Conservation (phyloP, 129 eudicot genomes). For the Helichrysum umbraculigerum region DNA sequence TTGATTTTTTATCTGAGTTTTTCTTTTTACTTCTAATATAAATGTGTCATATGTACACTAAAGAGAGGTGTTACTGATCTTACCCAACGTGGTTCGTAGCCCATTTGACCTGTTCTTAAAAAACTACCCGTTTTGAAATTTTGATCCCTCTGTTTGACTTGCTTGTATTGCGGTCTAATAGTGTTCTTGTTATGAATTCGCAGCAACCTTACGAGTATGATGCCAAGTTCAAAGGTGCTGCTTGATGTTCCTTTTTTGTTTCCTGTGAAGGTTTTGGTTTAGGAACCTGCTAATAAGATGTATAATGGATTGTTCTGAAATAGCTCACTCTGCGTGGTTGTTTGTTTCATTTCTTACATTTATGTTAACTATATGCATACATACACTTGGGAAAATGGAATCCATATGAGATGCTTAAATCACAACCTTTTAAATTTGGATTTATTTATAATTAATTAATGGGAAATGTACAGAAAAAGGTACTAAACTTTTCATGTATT, state of each 20-base stretch:
- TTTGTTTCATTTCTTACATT: neutral
- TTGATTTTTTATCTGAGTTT: too few relatives aligned
- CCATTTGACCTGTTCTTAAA: too few relatives aligned
- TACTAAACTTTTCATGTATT: too few relatives aligned
- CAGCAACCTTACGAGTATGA: slow-evolving; percentile 93
- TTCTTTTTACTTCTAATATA: too few relatives aligned
- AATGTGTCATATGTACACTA: too few relatives aligned
- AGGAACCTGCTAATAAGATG: neutral
- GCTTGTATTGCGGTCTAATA: neutral
- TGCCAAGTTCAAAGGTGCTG: slow-evolving; percentile 73
- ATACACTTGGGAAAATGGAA: too few relatives aligned
- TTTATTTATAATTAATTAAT: too few relatives aligned
- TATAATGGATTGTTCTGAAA: neutral
- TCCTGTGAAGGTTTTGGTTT: neutral
- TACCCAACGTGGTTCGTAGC: too few relatives aligned
- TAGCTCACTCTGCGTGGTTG: neutral
- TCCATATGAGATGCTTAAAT: neutral
- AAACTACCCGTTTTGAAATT: too few relatives aligned
- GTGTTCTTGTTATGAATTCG: slow-evolving; percentile 6
- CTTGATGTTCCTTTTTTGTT: slow-evolving; percentile 29
- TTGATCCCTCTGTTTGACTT: neutral
- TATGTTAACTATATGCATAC: neutral
- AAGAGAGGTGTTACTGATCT: too few relatives aligned
- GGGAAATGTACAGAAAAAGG: too few relatives aligned
- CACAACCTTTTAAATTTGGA: neutral